phyloP scores from a whole-genome alignment of 1,284 basidiomycete genomes.

The Porogramme epimiltina region DNA sequence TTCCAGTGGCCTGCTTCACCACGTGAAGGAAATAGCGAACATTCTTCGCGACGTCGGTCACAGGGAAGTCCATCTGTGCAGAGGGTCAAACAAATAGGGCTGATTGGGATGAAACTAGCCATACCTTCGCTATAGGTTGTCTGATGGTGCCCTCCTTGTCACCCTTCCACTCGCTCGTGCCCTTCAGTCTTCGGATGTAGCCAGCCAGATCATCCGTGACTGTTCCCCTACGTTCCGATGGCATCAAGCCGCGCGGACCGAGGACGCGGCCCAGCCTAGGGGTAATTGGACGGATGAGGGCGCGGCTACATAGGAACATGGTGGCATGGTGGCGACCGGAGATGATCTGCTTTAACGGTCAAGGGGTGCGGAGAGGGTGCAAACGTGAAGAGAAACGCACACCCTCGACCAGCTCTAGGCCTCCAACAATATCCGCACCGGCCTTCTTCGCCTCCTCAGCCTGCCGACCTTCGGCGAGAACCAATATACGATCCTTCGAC shows the following conservation, averaged over 20 bases:
- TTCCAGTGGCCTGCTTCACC: conserved; percentile 78
- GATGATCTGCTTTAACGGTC: conserved; percentile 51
- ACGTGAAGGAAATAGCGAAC: conserved; percentile 77
- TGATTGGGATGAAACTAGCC: conserved; percentile 2
- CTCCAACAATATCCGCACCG: conserved; percentile 87
- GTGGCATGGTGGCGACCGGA: conserved; percentile 73
- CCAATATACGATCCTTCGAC: conserved; percentile 75
- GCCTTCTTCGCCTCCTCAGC: conserved; percentile 80
- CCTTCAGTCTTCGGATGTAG: conserved; percentile 80
- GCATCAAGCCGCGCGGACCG: conserved; percentile 95
- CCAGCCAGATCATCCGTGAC: conserved; percentile 86
- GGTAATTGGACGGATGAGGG: conserved; percentile 79
- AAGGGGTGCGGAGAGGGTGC: neutral
- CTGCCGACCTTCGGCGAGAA: conserved; percentile 82
- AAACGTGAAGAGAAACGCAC: conserved; percentile 50
- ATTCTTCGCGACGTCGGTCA: conserved; percentile 80
- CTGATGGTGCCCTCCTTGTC: conserved; percentile 88
- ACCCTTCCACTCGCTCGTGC: conserved; percentile 91
- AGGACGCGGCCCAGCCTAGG: conserved; percentile 86
- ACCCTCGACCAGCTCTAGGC: conserved; percentile 79
- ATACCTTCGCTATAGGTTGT: conserved; percentile 72
- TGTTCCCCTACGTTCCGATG: conserved; percentile 90
- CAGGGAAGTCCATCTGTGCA: conserved; percentile 69
- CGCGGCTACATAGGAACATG: conserved; percentile 82
- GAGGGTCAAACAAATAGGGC: neutral